These are phyloP conservation scores for Cadophora sp. DNA, from an alignment of 2,329 filamentous ascomycete genomes.

Conservation along the genomic window DNA sequence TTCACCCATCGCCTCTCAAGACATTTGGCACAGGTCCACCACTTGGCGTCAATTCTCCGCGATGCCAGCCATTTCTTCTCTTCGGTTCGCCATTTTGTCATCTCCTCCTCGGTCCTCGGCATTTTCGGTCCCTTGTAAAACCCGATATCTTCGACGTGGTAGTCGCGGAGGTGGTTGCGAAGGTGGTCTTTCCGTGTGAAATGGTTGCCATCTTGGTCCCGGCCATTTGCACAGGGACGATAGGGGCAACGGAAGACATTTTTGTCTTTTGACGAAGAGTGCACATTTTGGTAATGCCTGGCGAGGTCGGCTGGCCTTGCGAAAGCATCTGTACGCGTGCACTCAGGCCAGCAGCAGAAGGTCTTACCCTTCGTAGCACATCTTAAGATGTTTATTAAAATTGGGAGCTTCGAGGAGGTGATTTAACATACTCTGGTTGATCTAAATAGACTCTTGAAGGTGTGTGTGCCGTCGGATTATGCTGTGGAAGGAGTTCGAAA, in stretches of 20 bases:
- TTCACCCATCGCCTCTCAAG: slow-evolving; percentile 16
- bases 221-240: neutral
- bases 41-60: slow-evolving; percentile 29
- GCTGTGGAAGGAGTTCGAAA: too few species aligned
- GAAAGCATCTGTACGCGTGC: too few species aligned
- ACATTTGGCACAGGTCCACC: slow-evolving; percentile 43
- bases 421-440: too few species aligned
- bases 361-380: too few species aligned
- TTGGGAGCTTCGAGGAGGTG: too few species aligned
- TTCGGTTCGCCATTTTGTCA: slow-evolving; percentile 23
- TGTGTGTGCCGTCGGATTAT: too few species aligned
- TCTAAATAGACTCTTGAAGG: too few species aligned
- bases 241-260: too few species aligned
- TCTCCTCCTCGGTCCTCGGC: slow-evolving; percentile 22
- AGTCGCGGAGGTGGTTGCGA: slow-evolving; percentile 55
- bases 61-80: slow-evolving; percentile 37
- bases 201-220: neutral
- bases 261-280: neutral
- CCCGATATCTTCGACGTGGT: slow-evolving; percentile 52
- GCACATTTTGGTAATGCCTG: too few species aligned
- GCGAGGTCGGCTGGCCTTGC: too few species aligned
- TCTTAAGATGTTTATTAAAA: too few species aligned
- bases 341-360: too few species aligned
- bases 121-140: slow-evolving; percentile 27
- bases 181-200: slow-evolving; percentile 57